Evolutionary conservation across 2,329 filamentous ascomycete genomes (phyloP).

Genomic region (Trichoderma atroviride): DNA sequence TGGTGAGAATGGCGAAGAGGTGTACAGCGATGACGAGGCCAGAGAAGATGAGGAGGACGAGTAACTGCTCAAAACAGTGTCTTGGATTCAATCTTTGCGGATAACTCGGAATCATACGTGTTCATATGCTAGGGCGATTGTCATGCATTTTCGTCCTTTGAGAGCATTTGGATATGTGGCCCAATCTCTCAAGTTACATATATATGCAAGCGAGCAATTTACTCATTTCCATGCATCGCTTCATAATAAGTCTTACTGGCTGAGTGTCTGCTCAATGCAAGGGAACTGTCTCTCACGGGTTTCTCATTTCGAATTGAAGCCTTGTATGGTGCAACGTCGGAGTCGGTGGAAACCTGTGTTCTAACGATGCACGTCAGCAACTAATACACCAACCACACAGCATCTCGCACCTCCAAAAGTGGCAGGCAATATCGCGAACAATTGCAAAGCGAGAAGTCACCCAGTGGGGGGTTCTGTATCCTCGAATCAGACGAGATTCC

Average conservation of each 20-base stretch:
- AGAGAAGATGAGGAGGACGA: background rate
- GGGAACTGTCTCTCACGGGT: background rate
- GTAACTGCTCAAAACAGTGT: background rate
- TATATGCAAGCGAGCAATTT: background rate
- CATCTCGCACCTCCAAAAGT: background rate
- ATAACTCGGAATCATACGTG: background rate
- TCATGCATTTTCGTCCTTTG: background rate
- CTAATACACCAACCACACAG: background rate
- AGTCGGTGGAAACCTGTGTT: background rate
- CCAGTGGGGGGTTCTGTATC: background rate
- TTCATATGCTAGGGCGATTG: background rate
- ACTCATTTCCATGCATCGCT: background rate
- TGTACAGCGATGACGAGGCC: slow-evolving; percentile 14
- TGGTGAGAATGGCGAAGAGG: slow-evolving; percentile 31
- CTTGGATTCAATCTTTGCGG: background rate
- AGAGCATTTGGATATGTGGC: background rate
- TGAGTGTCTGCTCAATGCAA: background rate
- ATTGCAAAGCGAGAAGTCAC: background rate
- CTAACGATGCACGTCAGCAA: background rate
- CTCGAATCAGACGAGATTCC: background rate
- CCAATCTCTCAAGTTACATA: background rate
- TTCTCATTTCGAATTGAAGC: background rate
- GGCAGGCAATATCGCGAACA: background rate
- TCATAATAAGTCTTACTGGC: background rate
- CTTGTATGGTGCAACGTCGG: background rate